phyloP scores from a whole-genome alignment of 2,329 filamentous ascomycete genomes.

The Anthostomella pinea region DNA sequence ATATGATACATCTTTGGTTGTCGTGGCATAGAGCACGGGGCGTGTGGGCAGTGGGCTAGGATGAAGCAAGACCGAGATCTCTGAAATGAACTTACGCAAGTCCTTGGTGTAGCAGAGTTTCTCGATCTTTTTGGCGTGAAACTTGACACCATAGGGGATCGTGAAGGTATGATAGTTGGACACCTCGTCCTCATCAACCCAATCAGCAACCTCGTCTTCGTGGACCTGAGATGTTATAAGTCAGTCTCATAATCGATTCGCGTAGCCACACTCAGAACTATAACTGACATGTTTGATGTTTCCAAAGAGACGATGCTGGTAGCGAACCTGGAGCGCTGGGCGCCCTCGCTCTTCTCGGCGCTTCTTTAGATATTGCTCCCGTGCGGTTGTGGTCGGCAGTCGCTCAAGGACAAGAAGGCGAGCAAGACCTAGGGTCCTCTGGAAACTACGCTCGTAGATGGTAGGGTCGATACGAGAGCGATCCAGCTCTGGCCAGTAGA shows the following conservation, averaged over 20 bases:
- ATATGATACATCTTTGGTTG: too few relatives aligned
- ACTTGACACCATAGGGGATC: constrained; percentile 62
- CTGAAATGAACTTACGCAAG: constrained; percentile 41
- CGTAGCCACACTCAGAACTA: neutral
- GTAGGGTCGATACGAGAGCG: constrained; percentile 77
- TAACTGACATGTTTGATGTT: constrained; percentile 66
- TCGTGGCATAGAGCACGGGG: too few relatives aligned
- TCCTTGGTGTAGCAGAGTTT: constrained; percentile 80
- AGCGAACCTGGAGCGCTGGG: constrained; percentile 48
- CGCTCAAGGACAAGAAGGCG: constrained; percentile 77
- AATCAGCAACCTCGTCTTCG: constrained; percentile 81
- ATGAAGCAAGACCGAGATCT: neutral
- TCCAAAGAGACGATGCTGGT: constrained; percentile 47
- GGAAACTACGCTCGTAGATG: constrained; percentile 80
- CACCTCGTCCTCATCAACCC: constrained; percentile 73
- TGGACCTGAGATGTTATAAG: constrained; percentile 37
- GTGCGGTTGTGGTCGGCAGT: constrained; percentile 64
- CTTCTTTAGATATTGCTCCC: constrained; percentile 69
- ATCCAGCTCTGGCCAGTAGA: constrained; percentile 74
- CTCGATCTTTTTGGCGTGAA: constrained; percentile 70
- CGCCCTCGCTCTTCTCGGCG: constrained; percentile 70
- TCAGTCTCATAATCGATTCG: neutral
- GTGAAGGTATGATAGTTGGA: constrained; percentile 78
- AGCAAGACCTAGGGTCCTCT: constrained; percentile 71
- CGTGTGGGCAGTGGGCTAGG: too few relatives aligned